These are phyloP conservation scores for Tricholoma hemisulphureum DNA, from an alignment of 768 basidiomycete species.

Conservation along the genomic window DNA sequence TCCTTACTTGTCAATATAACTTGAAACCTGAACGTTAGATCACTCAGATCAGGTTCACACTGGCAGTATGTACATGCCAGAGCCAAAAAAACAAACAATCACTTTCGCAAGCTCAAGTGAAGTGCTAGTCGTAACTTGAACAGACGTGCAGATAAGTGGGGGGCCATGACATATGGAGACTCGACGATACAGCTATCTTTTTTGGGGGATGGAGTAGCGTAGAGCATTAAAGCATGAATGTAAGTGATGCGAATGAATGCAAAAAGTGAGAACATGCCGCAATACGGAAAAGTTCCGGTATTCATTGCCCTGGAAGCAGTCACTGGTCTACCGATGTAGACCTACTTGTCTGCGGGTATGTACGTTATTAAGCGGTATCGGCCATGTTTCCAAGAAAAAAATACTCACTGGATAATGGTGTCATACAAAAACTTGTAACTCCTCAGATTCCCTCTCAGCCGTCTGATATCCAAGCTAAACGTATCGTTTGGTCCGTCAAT, in stretches of 20 bases:
- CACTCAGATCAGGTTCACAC: no score
- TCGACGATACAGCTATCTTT: neutral
- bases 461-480: constrained; percentile 86
- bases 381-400: constrained; percentile 1
- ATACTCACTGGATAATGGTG: constrained; percentile 76
- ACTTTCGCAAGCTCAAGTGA: no score
- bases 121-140: neutral
- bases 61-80: no score
- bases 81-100: no score
- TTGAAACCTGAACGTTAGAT: no score
- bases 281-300: neutral
- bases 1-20: no score
- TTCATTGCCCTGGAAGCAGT: neutral
- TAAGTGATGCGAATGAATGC: neutral
- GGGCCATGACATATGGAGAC: no score
- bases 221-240: neutral
- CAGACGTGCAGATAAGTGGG: neutral
- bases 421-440: no score
- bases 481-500: constrained; percentile 88
- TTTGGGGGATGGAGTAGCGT: neutral
- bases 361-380: neutral
- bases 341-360: constrained; percentile 43
- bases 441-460: constrained; percentile 88
- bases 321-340: constrained; percentile 33
- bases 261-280: neutral